These are phyloP conservation scores for Citrus glauca DNA, from an alignment of 345 rosid species.

Conservation along the genomic window DNA sequence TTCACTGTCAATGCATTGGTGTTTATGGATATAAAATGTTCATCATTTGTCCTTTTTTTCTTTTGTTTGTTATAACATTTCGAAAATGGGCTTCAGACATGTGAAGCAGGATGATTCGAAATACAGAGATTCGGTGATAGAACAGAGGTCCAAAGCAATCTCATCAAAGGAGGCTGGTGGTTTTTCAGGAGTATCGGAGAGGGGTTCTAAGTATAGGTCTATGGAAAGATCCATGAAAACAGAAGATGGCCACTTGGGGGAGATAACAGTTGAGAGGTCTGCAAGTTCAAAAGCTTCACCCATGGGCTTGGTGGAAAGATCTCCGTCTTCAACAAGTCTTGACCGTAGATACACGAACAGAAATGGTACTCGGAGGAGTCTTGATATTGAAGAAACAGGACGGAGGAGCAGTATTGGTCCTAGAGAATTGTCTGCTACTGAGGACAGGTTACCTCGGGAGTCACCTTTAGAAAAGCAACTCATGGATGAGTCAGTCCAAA, in stretches of 20 bases:
- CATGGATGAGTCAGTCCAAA: conserved; percentile 57
- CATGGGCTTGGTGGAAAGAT: conserved; percentile 58
- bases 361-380: conserved; percentile 52
- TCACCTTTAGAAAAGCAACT: conserved; percentile 45
- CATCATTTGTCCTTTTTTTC: background rate
- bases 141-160: conserved; percentile 43
- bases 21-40: background rate
- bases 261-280: conserved; percentile 62
- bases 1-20: background rate
- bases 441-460: conserved; percentile 54
- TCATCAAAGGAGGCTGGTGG: conserved; percentile 50
- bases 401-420: conserved; percentile 50
- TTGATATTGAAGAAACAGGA: conserved; percentile 70
- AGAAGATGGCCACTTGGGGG: conserved; percentile 67
- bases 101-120: conserved; percentile 43
- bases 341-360: conserved; percentile 67
- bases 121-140: conserved; percentile 42
- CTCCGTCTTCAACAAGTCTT: conserved; percentile 73
- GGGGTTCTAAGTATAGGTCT: conserved; percentile 52
- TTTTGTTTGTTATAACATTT: background rate
- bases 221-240: conserved; percentile 48
- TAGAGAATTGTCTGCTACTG: conserved; percentile 54
- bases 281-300: conserved; percentile 76
- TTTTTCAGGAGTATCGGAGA: conserved; percentile 57
- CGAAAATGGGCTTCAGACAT: conserved; percentile 37